phyloP scores from a whole-genome alignment of 2,329 filamentous ascomycete species.

The Venturia effusa region DNA sequence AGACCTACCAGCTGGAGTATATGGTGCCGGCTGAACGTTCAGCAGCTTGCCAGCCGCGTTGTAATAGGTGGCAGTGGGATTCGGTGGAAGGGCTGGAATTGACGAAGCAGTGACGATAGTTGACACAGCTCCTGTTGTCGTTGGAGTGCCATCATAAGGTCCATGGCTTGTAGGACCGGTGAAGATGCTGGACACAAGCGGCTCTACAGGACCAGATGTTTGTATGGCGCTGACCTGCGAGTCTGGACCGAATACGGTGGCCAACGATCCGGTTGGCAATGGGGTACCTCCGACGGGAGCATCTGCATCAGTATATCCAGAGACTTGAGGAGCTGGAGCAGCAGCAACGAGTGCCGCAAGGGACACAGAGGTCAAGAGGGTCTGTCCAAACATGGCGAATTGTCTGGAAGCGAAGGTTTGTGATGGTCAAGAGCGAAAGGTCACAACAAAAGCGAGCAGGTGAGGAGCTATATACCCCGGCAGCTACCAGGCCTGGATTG shows the following conservation, averaged over 20 bases:
- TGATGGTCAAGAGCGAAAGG: not conserved
- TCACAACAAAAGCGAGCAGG: not conserved
- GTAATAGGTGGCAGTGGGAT: constrained; percentile 56
- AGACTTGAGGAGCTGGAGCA: constrained; percentile 28
- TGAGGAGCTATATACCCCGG: not conserved
- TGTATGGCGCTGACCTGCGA: constrained; percentile 31
- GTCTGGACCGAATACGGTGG: constrained; percentile 32
- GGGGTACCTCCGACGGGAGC: constrained; percentile 29
- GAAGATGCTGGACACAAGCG: constrained; percentile 37
- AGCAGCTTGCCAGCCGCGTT: constrained; percentile 60
- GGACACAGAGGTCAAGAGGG: not conserved
- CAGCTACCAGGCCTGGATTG: not conserved
- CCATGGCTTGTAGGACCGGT: constrained; percentile 58
- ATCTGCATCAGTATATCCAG: constrained; percentile 36
- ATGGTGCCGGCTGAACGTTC: constrained; percentile 58
- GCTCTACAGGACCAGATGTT: constrained; percentile 25
- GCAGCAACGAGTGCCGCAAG: constrained; percentile 24
- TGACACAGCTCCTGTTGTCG: constrained; percentile 56
- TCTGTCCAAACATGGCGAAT: not conserved
- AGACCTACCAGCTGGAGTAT: constrained; percentile 47
- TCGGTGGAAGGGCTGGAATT: constrained; percentile 47
- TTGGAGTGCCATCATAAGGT: constrained; percentile 54
- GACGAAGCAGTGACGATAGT: constrained; percentile 42
- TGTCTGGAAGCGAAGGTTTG: not conserved
- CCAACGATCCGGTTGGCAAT: constrained; percentile 23